Conservation (phyloP, 2,329 filamentous ascomycete species). For the Fusarium anguioides region DNA sequence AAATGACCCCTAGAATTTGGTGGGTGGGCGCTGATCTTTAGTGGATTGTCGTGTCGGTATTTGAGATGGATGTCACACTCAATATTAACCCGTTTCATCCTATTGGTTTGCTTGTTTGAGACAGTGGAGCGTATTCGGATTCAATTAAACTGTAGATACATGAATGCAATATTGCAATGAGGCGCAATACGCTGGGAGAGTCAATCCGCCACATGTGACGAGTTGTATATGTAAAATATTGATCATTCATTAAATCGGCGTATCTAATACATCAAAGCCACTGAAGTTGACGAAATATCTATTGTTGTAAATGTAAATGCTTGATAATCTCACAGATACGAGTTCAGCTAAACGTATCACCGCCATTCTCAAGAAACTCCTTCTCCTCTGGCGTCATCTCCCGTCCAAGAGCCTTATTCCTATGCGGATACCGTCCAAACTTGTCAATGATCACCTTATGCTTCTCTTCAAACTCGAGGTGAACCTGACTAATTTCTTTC, state of each 20-base stretch:
- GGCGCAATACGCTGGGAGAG: too few relatives aligned
- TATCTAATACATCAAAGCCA: too few relatives aligned
- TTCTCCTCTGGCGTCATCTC: constrained; percentile 61
- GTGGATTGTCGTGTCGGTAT: constrained; percentile 21
- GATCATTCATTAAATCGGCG: too few relatives aligned
- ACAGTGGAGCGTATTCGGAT: constrained; percentile 5
- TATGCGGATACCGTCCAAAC: constrained; percentile 70
- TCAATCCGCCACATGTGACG: too few relatives aligned
- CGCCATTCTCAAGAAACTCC: constrained; percentile 60
- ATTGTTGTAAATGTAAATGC: too few relatives aligned
- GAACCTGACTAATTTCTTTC: constrained; percentile 36
- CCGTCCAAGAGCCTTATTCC: constrained; percentile 64
- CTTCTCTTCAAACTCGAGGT: constrained; percentile 53
- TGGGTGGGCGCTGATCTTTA: constrained; percentile 3
- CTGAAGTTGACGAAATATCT: too few relatives aligned
- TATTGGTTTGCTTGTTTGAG: not conserved
- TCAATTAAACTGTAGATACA: too few relatives aligned
- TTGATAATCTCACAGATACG: too few relatives aligned
- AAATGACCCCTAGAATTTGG: constrained; percentile 5
- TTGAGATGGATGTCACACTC: not conserved
- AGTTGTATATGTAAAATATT: too few relatives aligned
- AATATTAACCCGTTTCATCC: not conserved
- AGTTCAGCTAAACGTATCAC: constrained; percentile 51
- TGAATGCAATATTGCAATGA: too few relatives aligned
- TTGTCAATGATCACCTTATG: constrained; percentile 62